Conservation (phyloP, 345 rosid genomes). For the Dipteronia dyeriana region DNA sequence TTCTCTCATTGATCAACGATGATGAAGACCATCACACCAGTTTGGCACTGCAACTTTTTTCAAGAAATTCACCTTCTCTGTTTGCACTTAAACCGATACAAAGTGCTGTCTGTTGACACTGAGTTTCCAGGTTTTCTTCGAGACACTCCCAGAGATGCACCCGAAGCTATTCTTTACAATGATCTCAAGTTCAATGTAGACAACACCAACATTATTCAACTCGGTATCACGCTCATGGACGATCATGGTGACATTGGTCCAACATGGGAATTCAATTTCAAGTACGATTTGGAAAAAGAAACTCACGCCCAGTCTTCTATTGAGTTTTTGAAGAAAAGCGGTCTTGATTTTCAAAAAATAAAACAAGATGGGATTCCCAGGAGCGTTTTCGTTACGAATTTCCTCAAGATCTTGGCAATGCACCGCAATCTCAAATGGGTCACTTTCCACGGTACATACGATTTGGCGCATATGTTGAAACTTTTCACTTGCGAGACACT, state of each 20-base stretch:
- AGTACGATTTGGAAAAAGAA: background rate
- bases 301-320: background rate
- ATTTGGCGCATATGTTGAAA: background rate
- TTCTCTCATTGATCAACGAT: too few relatives aligned
- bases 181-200: constrained; percentile 6
- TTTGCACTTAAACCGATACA: background rate
- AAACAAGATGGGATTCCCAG: background rate
- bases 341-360: background rate
- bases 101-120: background rate
- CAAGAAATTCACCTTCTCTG: background rate
- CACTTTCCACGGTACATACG: background rate
- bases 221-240: background rate
- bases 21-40: too few relatives aligned
- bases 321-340: background rate
- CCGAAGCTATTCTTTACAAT: background rate
- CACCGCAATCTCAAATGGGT: constrained; percentile 1
- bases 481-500: background rate
- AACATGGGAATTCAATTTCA: constrained; percentile 8
- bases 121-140: constrained; percentile 17
- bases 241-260: background rate
- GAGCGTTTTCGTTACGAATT: background rate
- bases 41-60: background rate
- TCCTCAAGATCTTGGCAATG: background rate
- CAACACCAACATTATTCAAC: constrained; percentile 1
- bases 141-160: background rate